phyloP scores from a whole-genome alignment of 805 yeast genomes.

The Spathaspora girioi region DNA sequence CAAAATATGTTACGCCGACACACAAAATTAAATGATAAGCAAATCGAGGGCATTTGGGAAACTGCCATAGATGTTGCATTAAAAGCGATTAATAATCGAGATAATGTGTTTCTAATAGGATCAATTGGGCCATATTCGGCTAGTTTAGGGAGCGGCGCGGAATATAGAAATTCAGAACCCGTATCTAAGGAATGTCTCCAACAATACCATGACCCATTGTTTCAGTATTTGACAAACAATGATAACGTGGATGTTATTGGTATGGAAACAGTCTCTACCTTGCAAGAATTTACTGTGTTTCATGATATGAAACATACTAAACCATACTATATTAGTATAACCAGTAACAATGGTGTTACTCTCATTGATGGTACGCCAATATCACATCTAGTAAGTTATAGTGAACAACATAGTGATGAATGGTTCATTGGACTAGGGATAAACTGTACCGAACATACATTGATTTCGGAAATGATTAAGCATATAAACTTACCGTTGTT shows the following conservation, averaged over 20 bases:
- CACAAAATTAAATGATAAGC: slow-evolving; percentile 13
- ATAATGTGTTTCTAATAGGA: slow-evolving; percentile 43
- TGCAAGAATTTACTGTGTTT: slow-evolving; percentile 52
- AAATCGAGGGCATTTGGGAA: slow-evolving; percentile 18
- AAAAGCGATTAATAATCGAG: slow-evolving; percentile 10
- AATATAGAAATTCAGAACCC: slow-evolving; percentile 63
- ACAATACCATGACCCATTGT: slow-evolving; percentile 47
- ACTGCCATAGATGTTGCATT: slow-evolving; percentile 20
- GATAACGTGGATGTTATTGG: slow-evolving; percentile 53
- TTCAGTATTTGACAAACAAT: slow-evolving; percentile 33
- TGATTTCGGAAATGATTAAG: slow-evolving; percentile 38
- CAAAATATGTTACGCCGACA: slow-evolving; percentile 31
- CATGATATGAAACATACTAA: slow-evolving; percentile 17
- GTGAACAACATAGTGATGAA: slow-evolving; percentile 12
- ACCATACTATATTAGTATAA: slow-evolving; percentile 45
- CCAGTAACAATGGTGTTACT: slow-evolving; percentile 17
- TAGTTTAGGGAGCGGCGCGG: slow-evolving; percentile 61
- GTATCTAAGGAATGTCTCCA: slow-evolving; percentile 34
- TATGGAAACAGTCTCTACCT: slow-evolving; percentile 70
- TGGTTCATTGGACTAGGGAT: slow-evolving; percentile 54
- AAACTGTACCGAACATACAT: slow-evolving; percentile 57
- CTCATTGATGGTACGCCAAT: slow-evolving; percentile 32
- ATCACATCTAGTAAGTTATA: slow-evolving; percentile 12
- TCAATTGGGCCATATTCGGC: slow-evolving; percentile 81
- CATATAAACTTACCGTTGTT: slow-evolving; percentile 38